Evolutionary conservation across 2,329 filamentous ascomycete species (phyloP).

Genomic region (Arthrobotrys pseudoclavata): DNA sequence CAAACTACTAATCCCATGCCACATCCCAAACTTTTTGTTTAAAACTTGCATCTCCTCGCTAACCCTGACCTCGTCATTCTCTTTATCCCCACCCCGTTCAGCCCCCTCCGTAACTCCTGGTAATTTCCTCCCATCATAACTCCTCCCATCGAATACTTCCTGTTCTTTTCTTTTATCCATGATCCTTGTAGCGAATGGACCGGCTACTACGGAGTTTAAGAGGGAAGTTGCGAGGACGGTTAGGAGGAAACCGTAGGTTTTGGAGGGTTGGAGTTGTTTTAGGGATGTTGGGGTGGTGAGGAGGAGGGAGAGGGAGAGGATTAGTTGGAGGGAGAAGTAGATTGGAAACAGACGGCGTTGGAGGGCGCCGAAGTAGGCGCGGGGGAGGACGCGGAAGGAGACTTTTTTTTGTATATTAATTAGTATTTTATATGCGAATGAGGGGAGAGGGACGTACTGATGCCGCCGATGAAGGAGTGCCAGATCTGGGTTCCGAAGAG

Average conservation of each 20-base stretch:
- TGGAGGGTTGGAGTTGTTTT: slow-evolving; percentile 29
- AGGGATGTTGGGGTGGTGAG: slow-evolving; percentile 81
- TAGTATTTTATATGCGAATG: background rate
- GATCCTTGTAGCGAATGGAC: slow-evolving; percentile 80
- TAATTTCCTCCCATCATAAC: slow-evolving; percentile 37
- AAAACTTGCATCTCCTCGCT: slow-evolving; percentile 85
- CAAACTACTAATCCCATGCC: slow-evolving; percentile 86
- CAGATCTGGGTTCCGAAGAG: slow-evolving; percentile 89
- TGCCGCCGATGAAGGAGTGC: slow-evolving; percentile 79
- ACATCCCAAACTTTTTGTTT: slow-evolving; percentile 81
- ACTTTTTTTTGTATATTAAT: slow-evolving; percentile 71
- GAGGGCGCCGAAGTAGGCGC: slow-evolving; percentile 83
- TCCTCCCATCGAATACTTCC: slow-evolving; percentile 67
- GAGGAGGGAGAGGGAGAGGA: slow-evolving; percentile 78
- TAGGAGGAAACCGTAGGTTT: slow-evolving; percentile 38
- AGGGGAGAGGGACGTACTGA: slow-evolving; percentile 37
- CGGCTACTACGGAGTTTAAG: slow-evolving; percentile 69
- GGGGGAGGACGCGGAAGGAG: slow-evolving; percentile 81
- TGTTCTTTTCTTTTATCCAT: slow-evolving; percentile 84
- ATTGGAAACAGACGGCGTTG: slow-evolving; percentile 86
- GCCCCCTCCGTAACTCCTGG: slow-evolving; percentile 34
- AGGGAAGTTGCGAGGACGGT: slow-evolving; percentile 45
- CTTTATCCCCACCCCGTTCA: slow-evolving; percentile 69
- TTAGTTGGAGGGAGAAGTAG: slow-evolving; percentile 88
- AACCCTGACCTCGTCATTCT: slow-evolving; percentile 82